Base-by-base conservation (phyloP, 1,284 basidiomycete species). In the Malassezia yamatoensis region DNA sequence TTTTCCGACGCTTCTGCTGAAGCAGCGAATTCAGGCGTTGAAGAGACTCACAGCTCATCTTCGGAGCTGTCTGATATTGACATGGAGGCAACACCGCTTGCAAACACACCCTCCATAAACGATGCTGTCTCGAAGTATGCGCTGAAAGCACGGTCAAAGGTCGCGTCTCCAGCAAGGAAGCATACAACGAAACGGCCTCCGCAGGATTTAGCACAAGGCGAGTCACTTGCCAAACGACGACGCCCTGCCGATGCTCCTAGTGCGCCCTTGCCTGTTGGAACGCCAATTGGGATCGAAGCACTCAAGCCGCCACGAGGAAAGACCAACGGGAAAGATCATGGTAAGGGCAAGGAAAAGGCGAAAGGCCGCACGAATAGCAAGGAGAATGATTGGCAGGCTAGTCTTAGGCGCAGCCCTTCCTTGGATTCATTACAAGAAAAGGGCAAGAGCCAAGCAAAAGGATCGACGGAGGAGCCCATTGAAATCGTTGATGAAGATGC, bases 281-380 rank as follows among this genome's bases (percentile, higher is more conserved):
- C 68, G 5, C 69, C 69, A 5, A 68, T 70, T 42, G 69, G 69
- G 16, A 62, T 72, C 47, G 69, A 72, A 51, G 68, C 68, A 21
- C 43, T 47, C 15, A 47, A 34, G 45, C 34, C 45, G 45, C 33
- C 40, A 24, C 20, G 29, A 24, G 24, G 45, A 43, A 37, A 33
- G 35, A 33, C 38, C 20, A 53, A 24, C 29, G 37, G 35, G 36
- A 38, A 48, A 46, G 43, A 18, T 24, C 38, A 40, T 9, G 37
- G 29, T 9, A 40, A 49, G 33, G 36, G 35, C 47, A 49, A 49
- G 29, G 21, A 29, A 29, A 29, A 29, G 24, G 24, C 24, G 24
- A 29, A 29, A 29, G 24, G 24, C 24, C 24, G 24, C 24, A 7
- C 24, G 24, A 29, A 29, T 29, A 29, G 24, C 24, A 29, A 29